Evolutionary conservation across 129 eudicot genomes (phyloP).

Genomic region (Ambrosia trifida): DNA sequence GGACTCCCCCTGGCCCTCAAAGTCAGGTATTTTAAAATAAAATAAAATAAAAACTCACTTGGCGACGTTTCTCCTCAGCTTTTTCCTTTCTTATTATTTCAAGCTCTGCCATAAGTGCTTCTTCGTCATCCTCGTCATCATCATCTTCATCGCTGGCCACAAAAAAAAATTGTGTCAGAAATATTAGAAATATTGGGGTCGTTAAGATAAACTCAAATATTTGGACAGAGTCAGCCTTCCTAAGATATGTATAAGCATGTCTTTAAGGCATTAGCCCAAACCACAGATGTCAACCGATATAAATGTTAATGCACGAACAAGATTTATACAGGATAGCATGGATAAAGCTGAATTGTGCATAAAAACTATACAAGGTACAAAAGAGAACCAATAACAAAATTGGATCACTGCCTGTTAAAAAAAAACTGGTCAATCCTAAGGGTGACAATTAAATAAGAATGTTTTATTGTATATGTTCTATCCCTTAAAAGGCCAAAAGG

Average conservation of each 20-base stretch:
- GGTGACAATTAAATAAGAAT: background rate
- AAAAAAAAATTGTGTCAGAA: background rate
- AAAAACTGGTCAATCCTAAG: background rate
- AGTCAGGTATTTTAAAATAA: background rate
- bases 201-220: background rate
- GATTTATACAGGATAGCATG: background rate
- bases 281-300: background rate
- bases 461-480: background rate
- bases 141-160: slow-evolving; percentile 58
- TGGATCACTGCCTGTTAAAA: background rate
- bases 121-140: slow-evolving; percentile 96
- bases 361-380: background rate
- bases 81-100: slow-evolving; percentile 86
- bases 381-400: background rate
- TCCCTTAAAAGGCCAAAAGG: background rate
- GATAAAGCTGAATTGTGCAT: background rate
- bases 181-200: background rate
- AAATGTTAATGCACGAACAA: background rate
- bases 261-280: background rate
- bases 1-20: background rate
- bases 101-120: slow-evolving; percentile 95
- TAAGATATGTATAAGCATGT: background rate
- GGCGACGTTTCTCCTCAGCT: slow-evolving; percentile 78
- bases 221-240: background rate
- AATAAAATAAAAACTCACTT: slow-evolving; percentile 42